phyloP scores from a whole-genome alignment of 176 grass and related monocot genomes.

The Poa pratensis region DNA sequence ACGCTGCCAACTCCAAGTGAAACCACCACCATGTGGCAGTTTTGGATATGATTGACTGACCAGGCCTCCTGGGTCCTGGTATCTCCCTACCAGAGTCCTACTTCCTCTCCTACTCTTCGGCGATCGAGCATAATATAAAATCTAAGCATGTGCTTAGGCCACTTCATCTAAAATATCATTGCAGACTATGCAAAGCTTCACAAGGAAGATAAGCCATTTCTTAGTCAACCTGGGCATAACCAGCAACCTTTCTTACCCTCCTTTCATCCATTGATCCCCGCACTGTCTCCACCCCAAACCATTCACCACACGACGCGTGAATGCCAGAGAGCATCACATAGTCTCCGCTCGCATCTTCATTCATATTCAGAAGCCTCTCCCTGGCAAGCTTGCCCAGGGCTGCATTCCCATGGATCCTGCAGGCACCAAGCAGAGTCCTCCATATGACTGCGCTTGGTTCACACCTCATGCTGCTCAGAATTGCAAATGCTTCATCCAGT shows the following conservation, averaged over 20 bases:
- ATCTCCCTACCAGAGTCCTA: not conserved
- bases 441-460: conserved; percentile 51
- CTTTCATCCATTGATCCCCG: conserved; percentile 56
- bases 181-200: not conserved
- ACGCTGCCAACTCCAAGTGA: conserved; percentile 25
- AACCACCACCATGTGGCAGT: not conserved
- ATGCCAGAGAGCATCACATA: conserved; percentile 63
- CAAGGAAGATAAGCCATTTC: not conserved
- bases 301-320: conserved; percentile 47
- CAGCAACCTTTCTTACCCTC: conserved; percentile 48
- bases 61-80: not conserved
- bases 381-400: conserved; percentile 36
- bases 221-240: conserved; percentile 42
- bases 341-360: conserved; percentile 46
- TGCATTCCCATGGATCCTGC: conserved; percentile 45
- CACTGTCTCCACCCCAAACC: conserved; percentile 48
- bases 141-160: not conserved
- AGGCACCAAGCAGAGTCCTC: conserved; percentile 61
- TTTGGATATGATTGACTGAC: not conserved
- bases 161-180: not conserved
- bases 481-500: conserved; percentile 46
- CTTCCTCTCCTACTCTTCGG: not conserved
- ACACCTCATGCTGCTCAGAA: conserved; percentile 41
- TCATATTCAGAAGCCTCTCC: conserved; percentile 44
- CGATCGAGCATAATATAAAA: not conserved